These are phyloP conservation scores for Jackrogersella minutella DNA, from an alignment of 495 filamentous ascomycete species.

Conservation along the genomic window DNA sequence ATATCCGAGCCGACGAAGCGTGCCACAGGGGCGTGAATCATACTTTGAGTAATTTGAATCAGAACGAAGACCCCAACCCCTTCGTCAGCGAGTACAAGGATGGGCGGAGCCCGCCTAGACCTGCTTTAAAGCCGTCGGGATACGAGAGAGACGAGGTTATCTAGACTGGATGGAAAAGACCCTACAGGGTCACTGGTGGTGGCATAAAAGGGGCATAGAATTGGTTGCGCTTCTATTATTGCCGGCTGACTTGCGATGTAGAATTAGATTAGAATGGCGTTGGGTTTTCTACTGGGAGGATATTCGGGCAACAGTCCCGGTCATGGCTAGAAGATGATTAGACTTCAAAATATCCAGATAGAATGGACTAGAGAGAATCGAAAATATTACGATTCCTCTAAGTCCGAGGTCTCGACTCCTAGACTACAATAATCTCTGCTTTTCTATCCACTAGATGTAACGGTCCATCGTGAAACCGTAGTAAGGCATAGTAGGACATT, in stretches of 20 bases:
- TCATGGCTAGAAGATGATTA: constrained; percentile 2
- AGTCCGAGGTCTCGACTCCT: constrained; percentile 12
- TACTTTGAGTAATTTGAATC: constrained; percentile 84
- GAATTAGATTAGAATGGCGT: constrained; percentile 19
- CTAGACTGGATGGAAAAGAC: constrained; percentile 45
- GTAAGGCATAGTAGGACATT: neutral
- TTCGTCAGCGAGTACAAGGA: constrained; percentile 81
- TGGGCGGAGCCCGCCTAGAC: constrained; percentile 63
- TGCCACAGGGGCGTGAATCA: constrained; percentile 98
- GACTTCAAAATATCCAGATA: constrained; percentile 35
- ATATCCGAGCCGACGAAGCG: constrained; percentile 94
- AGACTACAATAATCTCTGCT: constrained; percentile 24
- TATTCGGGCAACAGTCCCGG: constrained; percentile 14
- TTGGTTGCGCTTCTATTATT: constrained; percentile 4
- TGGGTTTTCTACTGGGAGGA: constrained; percentile 5
- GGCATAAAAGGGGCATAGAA: neutral
- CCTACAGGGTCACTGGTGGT: neutral
- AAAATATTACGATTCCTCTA: neutral
- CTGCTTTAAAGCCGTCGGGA: constrained; percentile 70
- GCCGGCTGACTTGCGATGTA: neutral
- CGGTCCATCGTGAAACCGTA: constrained; percentile 37
- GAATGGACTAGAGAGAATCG: constrained; percentile 12
- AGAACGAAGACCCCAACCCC: constrained; percentile 87
- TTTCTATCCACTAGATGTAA: neutral
- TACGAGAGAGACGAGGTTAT: constrained; percentile 88